Percentiles rank a stretch among this genome's conserved stretches.
Conservation (phyloP, 345 rosid genomes). For the Populus davidiana region DNA sequence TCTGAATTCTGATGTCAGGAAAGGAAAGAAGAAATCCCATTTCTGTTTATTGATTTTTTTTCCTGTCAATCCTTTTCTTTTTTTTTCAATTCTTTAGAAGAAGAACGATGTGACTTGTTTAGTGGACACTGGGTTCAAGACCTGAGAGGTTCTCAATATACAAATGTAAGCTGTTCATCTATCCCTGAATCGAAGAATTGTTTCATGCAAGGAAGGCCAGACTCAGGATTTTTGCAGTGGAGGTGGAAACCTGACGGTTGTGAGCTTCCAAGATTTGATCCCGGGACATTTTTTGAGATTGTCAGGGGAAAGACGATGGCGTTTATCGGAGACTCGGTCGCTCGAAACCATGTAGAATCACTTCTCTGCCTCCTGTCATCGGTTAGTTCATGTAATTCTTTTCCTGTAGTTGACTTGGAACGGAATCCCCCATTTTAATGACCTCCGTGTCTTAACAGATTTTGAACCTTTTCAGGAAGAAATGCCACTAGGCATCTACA, state of each 20-base stretch:
- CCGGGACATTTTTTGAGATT: constrained; percentile 43
- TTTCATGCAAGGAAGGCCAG: constrained; percentile 61
- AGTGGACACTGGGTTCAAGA: constrained; percentile 74
- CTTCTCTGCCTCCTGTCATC: constrained; percentile 74
- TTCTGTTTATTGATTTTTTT: not conserved
- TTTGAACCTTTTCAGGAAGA: constrained; percentile 46
- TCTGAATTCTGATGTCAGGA: not conserved
- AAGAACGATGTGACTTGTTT: constrained; percentile 50
- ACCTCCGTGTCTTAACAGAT: too few relatives aligned
- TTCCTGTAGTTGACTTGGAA: too few relatives aligned
- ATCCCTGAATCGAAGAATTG: constrained; percentile 75
- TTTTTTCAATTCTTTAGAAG: constrained; percentile 7
- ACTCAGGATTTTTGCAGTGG: constrained; percentile 69
- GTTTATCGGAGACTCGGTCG: constrained; percentile 88
- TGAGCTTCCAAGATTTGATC: constrained; percentile 62
- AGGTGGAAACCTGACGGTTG: constrained; percentile 84
- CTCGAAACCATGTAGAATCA: constrained; percentile 84
- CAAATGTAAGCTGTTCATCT: constrained; percentile 64
- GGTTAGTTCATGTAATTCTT: constrained; percentile 29
- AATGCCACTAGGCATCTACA: constrained; percentile 46
- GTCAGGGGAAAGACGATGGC: constrained; percentile 70
- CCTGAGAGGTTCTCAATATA: constrained; percentile 42
- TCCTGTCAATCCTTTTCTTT: not conserved
- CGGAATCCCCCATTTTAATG: too few relatives aligned
- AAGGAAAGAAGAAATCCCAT: not conserved